Evolutionary conservation across 2,329 filamentous ascomycete genomes (phyloP).

Genomic region (Fusarium newnesense): DNA sequence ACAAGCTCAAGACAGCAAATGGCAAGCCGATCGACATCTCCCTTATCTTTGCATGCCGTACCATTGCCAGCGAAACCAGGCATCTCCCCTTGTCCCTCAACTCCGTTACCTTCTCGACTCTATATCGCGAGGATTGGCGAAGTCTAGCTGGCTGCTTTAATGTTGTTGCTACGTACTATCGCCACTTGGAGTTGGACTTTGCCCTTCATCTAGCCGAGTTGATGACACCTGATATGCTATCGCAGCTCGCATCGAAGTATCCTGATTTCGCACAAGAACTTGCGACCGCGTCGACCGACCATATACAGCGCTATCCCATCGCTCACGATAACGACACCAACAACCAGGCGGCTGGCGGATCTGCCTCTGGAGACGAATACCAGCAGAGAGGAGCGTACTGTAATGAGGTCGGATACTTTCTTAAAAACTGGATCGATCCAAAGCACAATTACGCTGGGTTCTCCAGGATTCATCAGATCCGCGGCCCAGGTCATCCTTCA

Average conservation of each 20-base stretch:
- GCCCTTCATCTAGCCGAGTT: background rate
- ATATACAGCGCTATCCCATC: no score
- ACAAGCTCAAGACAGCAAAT: slow-evolving; percentile 2
- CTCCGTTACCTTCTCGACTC: background rate
- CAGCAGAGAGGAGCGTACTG: no score
- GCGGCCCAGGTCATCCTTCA: no score
- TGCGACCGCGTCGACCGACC: fast-evolving
- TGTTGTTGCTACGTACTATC: fast-evolving
- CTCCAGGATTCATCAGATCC: no score
- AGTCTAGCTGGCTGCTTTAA: slow-evolving; percentile 4
- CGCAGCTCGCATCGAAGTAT: background rate
- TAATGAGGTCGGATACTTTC: no score
- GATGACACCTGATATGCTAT: background rate
- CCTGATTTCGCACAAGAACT: background rate
- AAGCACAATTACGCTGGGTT: no score
- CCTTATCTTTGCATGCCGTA: slow-evolving; percentile 21
- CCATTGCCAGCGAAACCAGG: background rate
- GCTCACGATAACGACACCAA: no score
- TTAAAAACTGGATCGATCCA: no score
- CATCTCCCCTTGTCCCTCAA: slow-evolving; percentile 1
- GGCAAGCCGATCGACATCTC: slow-evolving; percentile 4
- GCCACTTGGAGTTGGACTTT: fast-evolving
- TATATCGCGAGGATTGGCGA: background rate
- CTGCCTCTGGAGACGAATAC: background rate
- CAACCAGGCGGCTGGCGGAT: background rate